Evolutionary conservation across 2,329 filamentous ascomycete species (phyloP), one percentile per base, ranked within the genome.

Genomic region (Diplodia sapinea): DNA sequence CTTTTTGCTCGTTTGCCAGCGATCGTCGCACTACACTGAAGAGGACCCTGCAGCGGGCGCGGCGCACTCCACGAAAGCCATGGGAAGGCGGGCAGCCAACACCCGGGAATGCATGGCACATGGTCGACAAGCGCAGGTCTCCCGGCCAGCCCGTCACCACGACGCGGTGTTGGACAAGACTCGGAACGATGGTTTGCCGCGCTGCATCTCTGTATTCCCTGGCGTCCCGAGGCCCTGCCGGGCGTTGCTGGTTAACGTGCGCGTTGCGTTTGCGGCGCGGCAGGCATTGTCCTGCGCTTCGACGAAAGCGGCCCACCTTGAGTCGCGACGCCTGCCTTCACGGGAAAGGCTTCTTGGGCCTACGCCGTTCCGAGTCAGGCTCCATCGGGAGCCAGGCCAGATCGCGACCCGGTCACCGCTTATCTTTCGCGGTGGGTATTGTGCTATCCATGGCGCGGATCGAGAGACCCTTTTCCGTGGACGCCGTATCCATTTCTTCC

Each of bases 71-170:
- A 61, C 57, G 40, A n/a, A 61, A 61, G 57, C 20, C 40, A 17
- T 61, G 57, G 57, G 13, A 17, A 49, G 47, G 40, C 51, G 63
- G 63, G 51, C 63, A 66, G 51, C 31, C 63, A 66, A 66, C 54
- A 29, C 29, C n/a, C 40, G 51, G 63, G 51, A 66, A 66, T 66
- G 63, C 63, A 66, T 66, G 63, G 63, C 63, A 57, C 43, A 55
- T 55, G 31, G 38, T 23, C 13, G 55, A 36, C 33, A 36, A 29
- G 33, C 57, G 57, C 57, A 50, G 26, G 57, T 61, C 57, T 61
- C 57, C 57, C 56, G 40, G 56, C 20, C 55, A 43, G n/a, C 20
- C 38, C 56, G 55, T 31, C 57, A 33, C 20, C 31, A 9, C 51
- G 9, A 29, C n/a, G 26, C 11, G 7, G 26, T 54, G 51, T n/a